Base-by-base conservation (phyloP, 1,284 basidiomycete species). In the Laetiporus sulphureus region DNA sequence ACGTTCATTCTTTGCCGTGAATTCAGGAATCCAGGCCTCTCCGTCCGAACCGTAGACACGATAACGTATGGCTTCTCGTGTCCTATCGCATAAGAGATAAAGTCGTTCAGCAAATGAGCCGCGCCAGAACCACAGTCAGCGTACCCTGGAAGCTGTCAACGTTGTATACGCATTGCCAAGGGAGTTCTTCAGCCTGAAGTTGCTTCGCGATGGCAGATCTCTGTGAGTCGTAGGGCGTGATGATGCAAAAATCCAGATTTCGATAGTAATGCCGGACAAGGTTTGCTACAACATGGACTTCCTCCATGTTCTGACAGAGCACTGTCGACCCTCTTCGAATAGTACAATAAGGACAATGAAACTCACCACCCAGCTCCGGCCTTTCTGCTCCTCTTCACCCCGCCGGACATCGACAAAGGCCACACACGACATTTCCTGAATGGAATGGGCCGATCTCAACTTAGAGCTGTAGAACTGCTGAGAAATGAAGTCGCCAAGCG, bases 181-280 rank as follows among this genome's bases (percentile, higher is more conserved):
- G 46, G 2, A 83, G 58, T 4, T 62, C 57, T 53, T 54, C 60
- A 0, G 56, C 43, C 44, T 74, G 72, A 52, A 85, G 65, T 6
- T 43, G 48, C 2, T 62, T 47, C 51, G 80, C 73, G 53, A 86
- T 68, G 5, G 60, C 41, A 25, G 55, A 66, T 8, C 79, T 66
- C 54, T 86, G 83, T 2, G 66, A 71, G 54, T 82, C 79, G 69
- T 85, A 86, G 1, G 82, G 82, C 7, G 81, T 85, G 36, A 86
- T 78, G 37, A 86, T 72, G 36, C 70, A 69, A 54, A 69, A 84
- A 0, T 62, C 56, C 47, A 68, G 69, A 1, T 56, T 23, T 16
- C 15, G 11, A 42, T 68, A 66, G 49, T 71, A 69, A 6, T 57
- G 42, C 22, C 52, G 58, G 5, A 71, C 63, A 10, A 73, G 58